Evolutionary conservation across 768 basidiomycete species (phyloP), one percentile per base, ranked within the genome.

Genomic region (Psilocybe azurescens): DNA sequence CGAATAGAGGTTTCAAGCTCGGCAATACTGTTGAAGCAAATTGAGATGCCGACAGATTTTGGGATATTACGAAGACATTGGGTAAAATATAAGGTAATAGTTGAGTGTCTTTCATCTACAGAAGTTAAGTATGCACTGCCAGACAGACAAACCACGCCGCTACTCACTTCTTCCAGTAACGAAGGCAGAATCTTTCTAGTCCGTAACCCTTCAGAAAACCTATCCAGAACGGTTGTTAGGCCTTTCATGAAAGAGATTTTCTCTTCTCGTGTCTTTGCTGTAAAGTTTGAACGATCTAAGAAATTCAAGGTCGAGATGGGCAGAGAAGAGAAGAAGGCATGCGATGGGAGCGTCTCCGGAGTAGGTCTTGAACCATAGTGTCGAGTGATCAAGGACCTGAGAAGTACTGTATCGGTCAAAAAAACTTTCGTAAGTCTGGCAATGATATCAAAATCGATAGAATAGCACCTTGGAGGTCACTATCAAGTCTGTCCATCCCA

Each of bases 231-330:
- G 53, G 83, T 71, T 1, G 89, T 83, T 18, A 98, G 77, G 0
- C 97, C 96, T 73, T 94, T 94, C 87, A 98, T 91, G 74, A 98
- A 98, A 0, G 93, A 92, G 29, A 97, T 90, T 73, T 99, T 99
- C 72, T 98, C 97, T 77, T 99, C 97, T 59, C 90, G 79, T 2
- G 95, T 89, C 75, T 98, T 97, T 0, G 94, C 87, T 0, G 95
- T 93, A 72, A 99, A 99, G 60, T 90, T 97, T 3, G 96, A 93
- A 13, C 97, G 89, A 70, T 99, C 97, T 57, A 99, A 79, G 77
- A 99, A 99, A 70, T 95, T 95, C 33, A 99, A 83, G 0, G 97
- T 99, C 2, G 94, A 96, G 24, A 99, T 95, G 6, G 97, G 94
- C 10, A 99, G 81, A 3, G 95, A 97, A 1, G 94, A 96, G 78